Conservation (phyloP, 768 basidiomycete genomes). For the Pulveroboletus frians region DNA sequence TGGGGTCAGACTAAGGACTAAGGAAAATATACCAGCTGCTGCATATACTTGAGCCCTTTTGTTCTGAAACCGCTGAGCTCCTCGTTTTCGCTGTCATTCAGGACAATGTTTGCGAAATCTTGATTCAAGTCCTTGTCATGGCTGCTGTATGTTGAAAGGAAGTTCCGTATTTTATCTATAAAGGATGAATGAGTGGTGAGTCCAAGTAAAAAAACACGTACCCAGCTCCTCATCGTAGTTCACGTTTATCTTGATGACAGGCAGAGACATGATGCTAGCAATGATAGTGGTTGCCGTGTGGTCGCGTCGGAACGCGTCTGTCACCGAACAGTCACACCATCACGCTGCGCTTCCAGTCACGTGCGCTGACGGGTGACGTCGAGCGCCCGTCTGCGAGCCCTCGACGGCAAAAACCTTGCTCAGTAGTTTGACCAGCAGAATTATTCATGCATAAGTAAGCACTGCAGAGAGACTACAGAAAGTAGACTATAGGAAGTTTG, state of each 20-base stretch:
- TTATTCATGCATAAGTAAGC: too few relatives aligned
- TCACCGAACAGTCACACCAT: slow-evolving; percentile 22
- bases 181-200: slow-evolving; percentile 1
- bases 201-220: slow-evolving; percentile 16
- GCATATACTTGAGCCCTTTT: slow-evolving; percentile 69
- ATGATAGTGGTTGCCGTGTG: slow-evolving; percentile 18
- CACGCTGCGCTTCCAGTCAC: slow-evolving; percentile 10
- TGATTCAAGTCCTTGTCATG: slow-evolving; percentile 61
- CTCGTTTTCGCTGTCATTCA: slow-evolving; percentile 47
- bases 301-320: slow-evolving; percentile 26
- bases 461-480: too few relatives aligned
- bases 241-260: slow-evolving; percentile 53
- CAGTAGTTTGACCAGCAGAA: too few relatives aligned
- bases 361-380: too few relatives aligned
- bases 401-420: too few relatives aligned
- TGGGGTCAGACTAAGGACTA: slow-evolving; percentile 14
- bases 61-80: slow-evolving; percentile 27
- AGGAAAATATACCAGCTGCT: slow-evolving; percentile 62
- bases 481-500: too few relatives aligned
- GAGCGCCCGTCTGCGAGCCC: too few relatives aligned
- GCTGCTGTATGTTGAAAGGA: slow-evolving; percentile 64
- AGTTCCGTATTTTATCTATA: slow-evolving; percentile 63
- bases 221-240: slow-evolving; percentile 73
- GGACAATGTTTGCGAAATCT: slow-evolving; percentile 66
- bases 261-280: slow-evolving; percentile 54